A percentile compares a stretch with the other conserved stretches of the same genome.
These are phyloP conservation scores for Strobilomyces echinocephalus DNA, from an alignment of 768 basidiomycete species.

Conservation along the genomic window DNA sequence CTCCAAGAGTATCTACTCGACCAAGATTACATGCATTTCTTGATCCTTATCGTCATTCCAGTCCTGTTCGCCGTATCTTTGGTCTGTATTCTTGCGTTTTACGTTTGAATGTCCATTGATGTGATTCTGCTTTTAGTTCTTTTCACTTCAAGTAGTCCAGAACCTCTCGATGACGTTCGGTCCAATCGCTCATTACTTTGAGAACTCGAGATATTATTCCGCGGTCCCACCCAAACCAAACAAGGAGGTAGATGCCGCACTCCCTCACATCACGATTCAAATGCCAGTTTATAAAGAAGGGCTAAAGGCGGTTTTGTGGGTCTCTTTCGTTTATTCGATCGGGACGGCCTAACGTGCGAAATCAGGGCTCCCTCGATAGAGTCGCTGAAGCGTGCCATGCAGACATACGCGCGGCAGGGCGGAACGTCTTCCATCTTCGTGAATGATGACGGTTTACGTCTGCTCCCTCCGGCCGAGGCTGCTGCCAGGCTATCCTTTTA, in stretches of 20 bases:
- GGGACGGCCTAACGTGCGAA: background rate
- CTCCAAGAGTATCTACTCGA: constrained; percentile 52
- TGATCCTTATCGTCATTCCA: constrained; percentile 39
- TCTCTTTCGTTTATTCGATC: constrained; percentile 11
- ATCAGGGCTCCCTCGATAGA: constrained; percentile 43
- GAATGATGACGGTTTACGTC: constrained; percentile 59
- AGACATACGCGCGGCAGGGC: constrained; percentile 63
- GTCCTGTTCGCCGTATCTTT: constrained; percentile 45
- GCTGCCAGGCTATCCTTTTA: constrained; percentile 49
- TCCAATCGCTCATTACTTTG: constrained; percentile 46
- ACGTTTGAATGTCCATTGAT: background rate
- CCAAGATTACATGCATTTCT: constrained; percentile 37
- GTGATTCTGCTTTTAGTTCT: constrained; percentile 28
- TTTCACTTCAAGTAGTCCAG: constrained; percentile 39
- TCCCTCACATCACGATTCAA: constrained; percentile 50
- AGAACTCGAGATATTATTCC: constrained; percentile 54
- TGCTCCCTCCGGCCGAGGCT: constrained; percentile 43
- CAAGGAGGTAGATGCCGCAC: constrained; percentile 39
- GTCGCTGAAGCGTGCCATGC: constrained; percentile 56
- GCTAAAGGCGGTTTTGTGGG: constrained; percentile 47
- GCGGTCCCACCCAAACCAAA: constrained; percentile 40
- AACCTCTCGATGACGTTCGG: constrained; percentile 41
- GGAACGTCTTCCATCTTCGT: constrained; percentile 55
- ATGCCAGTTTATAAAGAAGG: constrained; percentile 58
- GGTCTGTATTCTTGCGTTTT: constrained; percentile 20